Evolutionary conservation across 78 protist genomes (phyloP).

Genomic region (Guillardia theta): DNA sequence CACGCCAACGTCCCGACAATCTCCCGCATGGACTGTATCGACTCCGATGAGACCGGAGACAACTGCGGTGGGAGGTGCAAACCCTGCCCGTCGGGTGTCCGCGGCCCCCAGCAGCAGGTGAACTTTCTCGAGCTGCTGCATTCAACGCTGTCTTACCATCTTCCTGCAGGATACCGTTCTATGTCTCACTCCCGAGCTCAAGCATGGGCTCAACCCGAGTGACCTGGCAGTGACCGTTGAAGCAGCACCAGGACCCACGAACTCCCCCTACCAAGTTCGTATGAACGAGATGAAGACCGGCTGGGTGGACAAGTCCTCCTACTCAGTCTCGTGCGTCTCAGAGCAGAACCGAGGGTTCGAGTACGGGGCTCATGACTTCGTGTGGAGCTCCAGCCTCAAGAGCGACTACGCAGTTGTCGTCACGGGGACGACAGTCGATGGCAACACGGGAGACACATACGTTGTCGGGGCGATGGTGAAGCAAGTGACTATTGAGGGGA

Average conservation of each 20-base stretch:
- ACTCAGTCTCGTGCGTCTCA: background rate
- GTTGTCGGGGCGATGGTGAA: background rate
- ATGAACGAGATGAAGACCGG: background rate
- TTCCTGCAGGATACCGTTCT: background rate
- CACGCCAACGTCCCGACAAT: background rate
- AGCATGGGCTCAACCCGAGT: background rate
- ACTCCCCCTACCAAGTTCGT: background rate
- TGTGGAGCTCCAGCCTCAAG: background rate
- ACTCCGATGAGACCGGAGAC: background rate
- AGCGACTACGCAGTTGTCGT: background rate
- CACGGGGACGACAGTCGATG: background rate
- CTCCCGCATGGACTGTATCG: background rate
- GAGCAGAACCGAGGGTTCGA: background rate
- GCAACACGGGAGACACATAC: background rate
- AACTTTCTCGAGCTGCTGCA: no score
- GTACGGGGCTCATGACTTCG: background rate
- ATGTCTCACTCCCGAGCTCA: background rate
- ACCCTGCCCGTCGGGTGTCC: background rate
- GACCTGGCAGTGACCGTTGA: background rate
- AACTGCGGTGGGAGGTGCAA: conserved; percentile 25
- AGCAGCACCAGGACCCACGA: background rate
- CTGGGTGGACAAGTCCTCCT: background rate
- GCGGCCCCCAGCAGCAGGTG: background rate
- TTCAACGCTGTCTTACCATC: no score
- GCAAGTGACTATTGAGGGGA: background rate